Base-by-base conservation (phyloP, 345 rosid genomes). In the Boechera stricta region DNA sequence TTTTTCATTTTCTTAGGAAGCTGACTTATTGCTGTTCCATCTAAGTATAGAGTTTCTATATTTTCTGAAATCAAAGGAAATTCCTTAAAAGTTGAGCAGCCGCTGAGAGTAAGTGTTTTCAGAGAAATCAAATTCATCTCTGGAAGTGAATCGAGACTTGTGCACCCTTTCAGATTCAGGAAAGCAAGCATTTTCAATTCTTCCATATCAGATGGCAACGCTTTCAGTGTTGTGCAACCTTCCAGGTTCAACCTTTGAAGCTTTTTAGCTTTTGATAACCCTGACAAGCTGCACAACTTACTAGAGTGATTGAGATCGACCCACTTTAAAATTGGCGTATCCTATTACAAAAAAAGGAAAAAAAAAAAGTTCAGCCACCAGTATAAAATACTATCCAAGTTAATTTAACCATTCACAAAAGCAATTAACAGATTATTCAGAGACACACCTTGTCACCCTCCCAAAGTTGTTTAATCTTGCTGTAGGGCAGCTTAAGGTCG, bases 381-480 rank as follows among this genome's bases (percentile, higher is more conserved):
- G 28, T 15, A 0, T 52, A 13, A 16, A 4, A 47, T 10, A 53
- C 29, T 52, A 36, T 4, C 5, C 36, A 67, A 0, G 7, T 48
- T n/a, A 49, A 67, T n/a, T 15, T 3, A 36, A 15, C 1, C 16
- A 66, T 15, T 44, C 9, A 28, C 13, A 29, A 44, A 29, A 64
- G 24, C 15, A 0, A 45, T 28, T n/a, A 64, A 15, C 6, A 69
- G 6, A 28, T 10, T 26, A 51, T n/a, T 26, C 11, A 61, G 52
- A 41, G 1, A 26, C 41, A 28, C 49, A 83, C 83, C 78, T 77
- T 72, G 1, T 0, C 48, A 53, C 67, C 72, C 10, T 60, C 31
- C 84, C 84, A 83, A 2, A 83, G 57, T 33, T 58, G 71, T 58
- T 57, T 1, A 3, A 83, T 38, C 4, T 49, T 8, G 61, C 86